phyloP scores from a whole-genome alignment of 805 yeast genomes.

The Saturnispora bothae region DNA sequence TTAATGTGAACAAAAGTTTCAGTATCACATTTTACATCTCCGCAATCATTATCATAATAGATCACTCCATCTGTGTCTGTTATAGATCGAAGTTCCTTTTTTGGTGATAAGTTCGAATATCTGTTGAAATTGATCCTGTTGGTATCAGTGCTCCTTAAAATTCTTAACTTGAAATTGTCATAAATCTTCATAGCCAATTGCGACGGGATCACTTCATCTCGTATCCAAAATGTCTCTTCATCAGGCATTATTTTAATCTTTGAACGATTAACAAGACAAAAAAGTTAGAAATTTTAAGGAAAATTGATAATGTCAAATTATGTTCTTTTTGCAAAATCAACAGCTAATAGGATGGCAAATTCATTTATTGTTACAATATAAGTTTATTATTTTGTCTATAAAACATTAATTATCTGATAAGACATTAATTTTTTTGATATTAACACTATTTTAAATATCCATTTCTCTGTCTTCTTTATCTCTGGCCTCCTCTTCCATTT shows the following conservation, averaged over 20 bases:
- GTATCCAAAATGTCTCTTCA: slow-evolving; percentile 8
- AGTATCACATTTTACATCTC: background rate
- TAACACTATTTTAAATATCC: no score
- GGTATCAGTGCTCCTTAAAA: slow-evolving; percentile 3
- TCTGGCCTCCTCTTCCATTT: slow-evolving; percentile 28
- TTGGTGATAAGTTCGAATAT: slow-evolving; percentile 8
- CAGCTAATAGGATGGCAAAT: no score
- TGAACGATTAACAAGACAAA: no score
- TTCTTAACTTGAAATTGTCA: slow-evolving; percentile 16
- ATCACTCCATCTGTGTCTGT: background rate
- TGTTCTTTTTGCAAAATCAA: no score
- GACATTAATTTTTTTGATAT: no score
- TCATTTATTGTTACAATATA: no score
- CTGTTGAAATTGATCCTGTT: slow-evolving; percentile 10
- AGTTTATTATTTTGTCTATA: no score
- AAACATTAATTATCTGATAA: no score
- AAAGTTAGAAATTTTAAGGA: no score
- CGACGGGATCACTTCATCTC: slow-evolving; percentile 20
- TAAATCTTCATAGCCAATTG: slow-evolving; percentile 15
- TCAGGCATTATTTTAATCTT: slow-evolving; percentile 4
- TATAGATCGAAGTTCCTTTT: background rate
- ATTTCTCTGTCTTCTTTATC: slow-evolving; percentile 27
- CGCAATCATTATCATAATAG: slow-evolving; percentile 1
- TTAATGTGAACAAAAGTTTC: slow-evolving; percentile 15
- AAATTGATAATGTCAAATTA: no score